These are phyloP conservation scores for Thelonectria rubi DNA, from an alignment of 2,329 filamentous ascomycete genomes.

Conservation along the genomic window DNA sequence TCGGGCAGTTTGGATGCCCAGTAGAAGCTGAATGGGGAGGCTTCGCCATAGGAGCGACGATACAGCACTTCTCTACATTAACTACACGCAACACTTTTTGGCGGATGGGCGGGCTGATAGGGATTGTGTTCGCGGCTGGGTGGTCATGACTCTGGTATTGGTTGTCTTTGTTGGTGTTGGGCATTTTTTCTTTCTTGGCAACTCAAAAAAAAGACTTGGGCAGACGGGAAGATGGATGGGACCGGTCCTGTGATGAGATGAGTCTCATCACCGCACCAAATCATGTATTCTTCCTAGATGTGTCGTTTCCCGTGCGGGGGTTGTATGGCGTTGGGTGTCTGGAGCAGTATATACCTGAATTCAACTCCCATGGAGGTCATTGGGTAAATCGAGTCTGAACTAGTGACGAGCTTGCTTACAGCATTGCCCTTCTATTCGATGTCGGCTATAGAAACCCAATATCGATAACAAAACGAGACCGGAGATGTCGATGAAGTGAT, in stretches of 20 bases:
- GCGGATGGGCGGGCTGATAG: slow-evolving; percentile 34
- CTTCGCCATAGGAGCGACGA: slow-evolving; percentile 14
- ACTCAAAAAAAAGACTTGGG: slow-evolving; percentile 22
- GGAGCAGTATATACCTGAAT: slow-evolving; percentile 46
- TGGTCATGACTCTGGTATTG: slow-evolving; percentile 32
- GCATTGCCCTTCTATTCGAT: neutral
- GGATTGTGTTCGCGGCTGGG: slow-evolving; percentile 28
- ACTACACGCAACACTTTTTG: slow-evolving; percentile 32
- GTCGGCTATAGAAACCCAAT: no score
- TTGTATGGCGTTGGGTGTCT: slow-evolving; percentile 47
- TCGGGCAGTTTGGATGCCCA: slow-evolving; percentile 12
- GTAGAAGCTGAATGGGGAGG: slow-evolving; percentile 15
- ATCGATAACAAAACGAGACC: no score
- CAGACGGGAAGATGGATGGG: slow-evolving; percentile 24
- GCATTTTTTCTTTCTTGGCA: slow-evolving; percentile 27
- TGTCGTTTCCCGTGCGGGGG: slow-evolving; percentile 35
- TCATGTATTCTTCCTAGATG: slow-evolving; percentile 35
- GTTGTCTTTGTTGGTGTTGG: slow-evolving; percentile 31
- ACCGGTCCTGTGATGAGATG: slow-evolving; percentile 30
- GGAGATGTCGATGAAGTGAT: no score
- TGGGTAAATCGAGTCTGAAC: slow-evolving; percentile 27
- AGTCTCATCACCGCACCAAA: slow-evolving; percentile 36
- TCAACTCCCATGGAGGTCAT: slow-evolving; percentile 27
- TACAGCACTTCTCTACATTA: slow-evolving; percentile 24
- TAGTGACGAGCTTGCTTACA: neutral